phyloP scores from a whole-genome alignment of 305 asterid species.

The Salvia sclarea region DNA sequence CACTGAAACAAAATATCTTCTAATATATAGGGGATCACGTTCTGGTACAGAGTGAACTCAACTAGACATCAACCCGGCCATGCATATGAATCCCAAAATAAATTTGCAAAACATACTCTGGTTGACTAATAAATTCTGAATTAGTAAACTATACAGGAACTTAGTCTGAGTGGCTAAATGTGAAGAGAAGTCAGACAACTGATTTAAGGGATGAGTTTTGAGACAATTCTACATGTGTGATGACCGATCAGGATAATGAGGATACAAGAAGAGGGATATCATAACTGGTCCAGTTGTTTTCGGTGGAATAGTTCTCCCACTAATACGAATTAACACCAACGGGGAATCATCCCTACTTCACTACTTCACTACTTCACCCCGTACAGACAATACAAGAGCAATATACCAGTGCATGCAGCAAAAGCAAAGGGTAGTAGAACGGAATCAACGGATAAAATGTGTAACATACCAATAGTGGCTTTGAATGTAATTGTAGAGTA shows the following conservation, averaged over 20 bases:
- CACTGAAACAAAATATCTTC: conserved; percentile 8
- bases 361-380: conserved; percentile 13
- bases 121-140: neutral
- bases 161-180: conserved; percentile 1
- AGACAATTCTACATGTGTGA: conserved; percentile 9
- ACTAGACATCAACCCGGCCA: neutral
- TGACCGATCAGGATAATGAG: neutral
- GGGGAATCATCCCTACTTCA: neutral
- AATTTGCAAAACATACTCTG: neutral
- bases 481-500: conserved; percentile 89
- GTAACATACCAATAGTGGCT: conserved; percentile 89
- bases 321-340: conserved; percentile 22
- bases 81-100: neutral
- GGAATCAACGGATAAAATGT: no score
- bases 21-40: conserved; percentile 25
- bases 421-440: conserved; percentile 18
- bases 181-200: neutral
- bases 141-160: neutral
- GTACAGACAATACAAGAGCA: conserved; percentile 15
- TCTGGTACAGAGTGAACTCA: conserved; percentile 20
- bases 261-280: conserved; percentile 2
- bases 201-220: conserved; percentile 15
- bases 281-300: neutral
- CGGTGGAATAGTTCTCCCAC: neutral
- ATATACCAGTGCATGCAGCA: conserved; percentile 19